phyloP scores from a whole-genome alignment of 2,329 filamentous ascomycete species.

The Zymoseptoria brevis region DNA sequence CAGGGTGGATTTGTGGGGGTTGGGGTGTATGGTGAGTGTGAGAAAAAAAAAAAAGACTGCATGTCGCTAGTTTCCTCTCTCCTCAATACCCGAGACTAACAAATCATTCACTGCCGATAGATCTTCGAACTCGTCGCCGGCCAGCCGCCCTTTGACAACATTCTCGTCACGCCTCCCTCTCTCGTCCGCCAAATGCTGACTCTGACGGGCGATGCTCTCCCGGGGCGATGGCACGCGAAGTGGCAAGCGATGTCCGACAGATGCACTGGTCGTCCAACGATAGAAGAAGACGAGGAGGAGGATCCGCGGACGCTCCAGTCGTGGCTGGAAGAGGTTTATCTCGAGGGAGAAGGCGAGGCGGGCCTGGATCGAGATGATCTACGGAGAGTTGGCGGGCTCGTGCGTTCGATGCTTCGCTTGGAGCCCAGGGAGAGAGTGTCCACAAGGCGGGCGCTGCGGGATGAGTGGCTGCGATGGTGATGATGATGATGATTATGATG shows the following conservation, averaged over 20 bases:
- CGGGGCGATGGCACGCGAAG: background rate
- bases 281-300: background rate
- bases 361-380: background rate
- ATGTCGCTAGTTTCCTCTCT: background rate
- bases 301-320: background rate
- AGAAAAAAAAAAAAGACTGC: background rate
- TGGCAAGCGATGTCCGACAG: constrained; percentile 1
- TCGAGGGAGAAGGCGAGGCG: background rate
- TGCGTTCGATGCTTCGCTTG: background rate
- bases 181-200: constrained; percentile 1
- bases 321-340: background rate
- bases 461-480: too few species aligned
- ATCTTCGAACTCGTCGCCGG: constrained; percentile 3
- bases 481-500: too few species aligned
- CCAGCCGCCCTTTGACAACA: constrained; percentile 2
- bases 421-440: background rate
- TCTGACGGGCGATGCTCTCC: background rate
- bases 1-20: constrained; percentile 34
- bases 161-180: background rate
- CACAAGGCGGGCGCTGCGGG: background rate
- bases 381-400: background rate
- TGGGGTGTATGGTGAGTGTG: constrained; percentile 22
- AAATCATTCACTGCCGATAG: constrained; percentile 13
- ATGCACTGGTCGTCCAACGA: too few species aligned
- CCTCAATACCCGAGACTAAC: background rate